Evolutionary conservation across 805 yeast species (phyloP), one percentile per base, ranked within the genome.

Genomic region (Geotrichum ghanense): DNA sequence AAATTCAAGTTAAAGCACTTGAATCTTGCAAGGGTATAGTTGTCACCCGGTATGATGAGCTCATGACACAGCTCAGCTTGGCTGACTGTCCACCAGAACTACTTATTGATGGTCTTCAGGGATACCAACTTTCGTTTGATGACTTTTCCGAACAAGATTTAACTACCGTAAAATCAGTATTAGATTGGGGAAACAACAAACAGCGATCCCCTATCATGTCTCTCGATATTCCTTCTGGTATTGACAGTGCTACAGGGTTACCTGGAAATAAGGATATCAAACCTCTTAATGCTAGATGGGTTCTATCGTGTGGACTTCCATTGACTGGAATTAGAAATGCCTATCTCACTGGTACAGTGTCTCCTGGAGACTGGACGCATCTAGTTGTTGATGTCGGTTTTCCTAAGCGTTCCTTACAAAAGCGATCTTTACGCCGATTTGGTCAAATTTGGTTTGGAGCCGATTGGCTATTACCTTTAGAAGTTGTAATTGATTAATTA

Each of bases 61-160:
- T 60, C 22, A 64, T 63, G 19, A 57, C 64, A 7, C 68, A 54
- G 17, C 56, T 64, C 51, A 58, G 50, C 42, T 73, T 58, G 41
- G 64, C 79, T 35, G 83, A 81, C 41, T 74, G 85, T 1, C 92
- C 95, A 0, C 77, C 84, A 14, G 95, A 87, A 58, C 68, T 88
- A 50, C 74, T 87, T 7, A 58, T 88, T 17, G 97, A 88, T 61
- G 92, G 88, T 1, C 68, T 88, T 54, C 95, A 84, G 59, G 96
- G 95, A 0, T 81, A 76, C 53, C 92, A 85, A 54, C 74, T 78
- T 21, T 82, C 75, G 46, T 63, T 84, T 45, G 72, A 73, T 25
- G 92, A 83, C 59, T 61, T 81, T 35, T 68, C 65, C 44, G 71
- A 65, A 14, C 62, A 62, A 42, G 61, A 56, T 40, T 50, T 51